phyloP scores from a whole-genome alignment of 169 alveolate species.

The Ichthyophthirius multifiliis region DNA sequence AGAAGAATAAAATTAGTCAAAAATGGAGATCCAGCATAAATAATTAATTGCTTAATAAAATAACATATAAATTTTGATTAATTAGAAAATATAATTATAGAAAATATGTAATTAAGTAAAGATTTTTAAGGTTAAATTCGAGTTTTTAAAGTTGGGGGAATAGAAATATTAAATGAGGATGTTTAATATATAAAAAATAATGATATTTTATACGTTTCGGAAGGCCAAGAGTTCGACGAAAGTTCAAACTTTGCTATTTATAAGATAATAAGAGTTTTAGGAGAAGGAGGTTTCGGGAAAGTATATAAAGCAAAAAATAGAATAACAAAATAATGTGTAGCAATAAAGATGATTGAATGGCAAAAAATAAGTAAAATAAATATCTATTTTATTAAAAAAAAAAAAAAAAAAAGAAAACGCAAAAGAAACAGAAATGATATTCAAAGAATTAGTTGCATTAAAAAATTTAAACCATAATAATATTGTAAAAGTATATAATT shows the following conservation, averaged over 20 bases:
- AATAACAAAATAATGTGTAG: slow-evolving; percentile 18
- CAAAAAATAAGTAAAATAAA: neutral
- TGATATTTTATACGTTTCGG: neutral
- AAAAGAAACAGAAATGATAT: neutral
- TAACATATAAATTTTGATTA: slow-evolving; percentile 1
- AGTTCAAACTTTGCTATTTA: neutral
- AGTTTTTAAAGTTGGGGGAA: slow-evolving; percentile 2
- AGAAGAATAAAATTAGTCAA: neutral
- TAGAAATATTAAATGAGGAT: slow-evolving; percentile 8
- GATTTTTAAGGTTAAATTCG: neutral
- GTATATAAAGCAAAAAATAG: slow-evolving; percentile 16
- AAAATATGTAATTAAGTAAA: neutral
- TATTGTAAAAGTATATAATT: neutral
- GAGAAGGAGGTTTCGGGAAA: slow-evolving; percentile 29
- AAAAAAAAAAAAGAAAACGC: neutral
- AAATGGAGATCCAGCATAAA: slow-evolving; percentile 8
- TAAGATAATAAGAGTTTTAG: neutral
- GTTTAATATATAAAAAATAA: slow-evolving; percentile 2
- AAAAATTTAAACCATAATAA: neutral
- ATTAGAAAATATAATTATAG: neutral
- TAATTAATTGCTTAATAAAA: neutral
- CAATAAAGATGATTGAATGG: slow-evolving; percentile 10
- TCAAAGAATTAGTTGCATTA: neutral
- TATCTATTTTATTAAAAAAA: neutral
- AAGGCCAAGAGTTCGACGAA: slow-evolving; percentile 6